Conservation (phyloP, 331 rosid genomes). For the Erythrophleum ivorense region DNA sequence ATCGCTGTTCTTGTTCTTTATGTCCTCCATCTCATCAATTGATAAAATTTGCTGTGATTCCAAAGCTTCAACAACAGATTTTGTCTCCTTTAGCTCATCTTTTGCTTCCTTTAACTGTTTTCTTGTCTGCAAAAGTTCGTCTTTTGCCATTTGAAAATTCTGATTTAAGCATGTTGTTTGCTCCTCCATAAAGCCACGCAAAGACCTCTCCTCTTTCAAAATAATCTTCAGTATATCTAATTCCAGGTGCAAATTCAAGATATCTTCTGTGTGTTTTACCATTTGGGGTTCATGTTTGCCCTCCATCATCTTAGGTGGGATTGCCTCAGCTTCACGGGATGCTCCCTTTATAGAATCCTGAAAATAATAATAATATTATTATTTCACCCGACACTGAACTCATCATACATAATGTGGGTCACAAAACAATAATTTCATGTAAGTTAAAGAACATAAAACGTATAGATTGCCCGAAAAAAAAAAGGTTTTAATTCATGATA, state of each 20-base stretch:
- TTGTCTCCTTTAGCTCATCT: constrained; percentile 63
- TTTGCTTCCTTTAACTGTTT: constrained; percentile 60
- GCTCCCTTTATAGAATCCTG: constrained; percentile 48
- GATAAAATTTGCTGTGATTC: constrained; percentile 82
- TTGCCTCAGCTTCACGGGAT: constrained; percentile 44
- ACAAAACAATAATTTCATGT: neutral
- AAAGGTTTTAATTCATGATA: neutral
- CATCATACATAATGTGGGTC: neutral
- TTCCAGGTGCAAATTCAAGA: constrained; percentile 77
- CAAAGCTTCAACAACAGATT: constrained; percentile 75
- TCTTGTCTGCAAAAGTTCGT: constrained; percentile 49
- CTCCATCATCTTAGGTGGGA: constrained; percentile 42
- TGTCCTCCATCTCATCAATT: constrained; percentile 74
- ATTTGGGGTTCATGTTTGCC: constrained; percentile 44
- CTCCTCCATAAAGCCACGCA: constrained; percentile 64
- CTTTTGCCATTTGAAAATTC: constrained; percentile 57
- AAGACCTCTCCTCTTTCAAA: constrained; percentile 73
- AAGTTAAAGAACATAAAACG: constrained; percentile 5
- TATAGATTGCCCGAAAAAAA: neutral
- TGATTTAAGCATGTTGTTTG: constrained; percentile 51
- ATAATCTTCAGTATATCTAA: constrained; percentile 79
- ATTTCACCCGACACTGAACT: constrained; percentile 5
- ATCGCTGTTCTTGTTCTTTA: constrained; percentile 57
- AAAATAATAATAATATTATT: constrained; percentile 24
- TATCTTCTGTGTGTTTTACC: constrained; percentile 70